These are phyloP conservation scores for Trichoderma sp. DNA, from an alignment of 2,329 filamentous ascomycete genomes.

Conservation along the genomic window DNA sequence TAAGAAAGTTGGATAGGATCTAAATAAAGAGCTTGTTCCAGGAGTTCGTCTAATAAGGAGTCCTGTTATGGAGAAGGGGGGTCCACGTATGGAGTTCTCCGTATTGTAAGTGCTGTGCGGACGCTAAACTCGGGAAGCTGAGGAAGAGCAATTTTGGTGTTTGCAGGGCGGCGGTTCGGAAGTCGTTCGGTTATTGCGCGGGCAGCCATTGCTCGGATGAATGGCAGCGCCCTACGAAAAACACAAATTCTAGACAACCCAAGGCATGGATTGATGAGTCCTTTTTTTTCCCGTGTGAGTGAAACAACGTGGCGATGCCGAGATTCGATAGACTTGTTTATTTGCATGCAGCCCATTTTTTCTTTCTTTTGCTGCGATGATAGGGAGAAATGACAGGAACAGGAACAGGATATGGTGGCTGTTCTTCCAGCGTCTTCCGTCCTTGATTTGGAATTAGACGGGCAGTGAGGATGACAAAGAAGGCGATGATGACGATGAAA, in stretches of 20 bases:
- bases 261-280: background rate
- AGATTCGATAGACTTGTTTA: background rate
- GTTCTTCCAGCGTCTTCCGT: background rate
- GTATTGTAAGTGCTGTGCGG: no score
- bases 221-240: conserved; percentile 3
- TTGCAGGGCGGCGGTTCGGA: conserved; percentile 18
- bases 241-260: no score
- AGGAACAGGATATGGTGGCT: background rate
- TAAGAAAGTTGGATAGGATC: no score
- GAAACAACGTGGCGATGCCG: background rate
- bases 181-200: conserved; percentile 25
- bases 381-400: no score
- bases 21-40: no score
- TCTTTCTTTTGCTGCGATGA: background rate
- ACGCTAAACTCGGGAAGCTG: no score
- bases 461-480: background rate
- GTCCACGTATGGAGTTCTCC: no score
- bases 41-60: no score
- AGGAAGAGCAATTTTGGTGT: background rate
- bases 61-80: no score
- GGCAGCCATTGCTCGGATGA: conserved; percentile 12
- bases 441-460: conserved; percentile 11
- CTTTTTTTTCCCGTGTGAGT: background rate
- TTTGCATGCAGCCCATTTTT: background rate
- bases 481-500: no score